phyloP scores from a whole-genome alignment of 2,329 filamentous ascomycete species.

The Aureobasidium vineae region DNA sequence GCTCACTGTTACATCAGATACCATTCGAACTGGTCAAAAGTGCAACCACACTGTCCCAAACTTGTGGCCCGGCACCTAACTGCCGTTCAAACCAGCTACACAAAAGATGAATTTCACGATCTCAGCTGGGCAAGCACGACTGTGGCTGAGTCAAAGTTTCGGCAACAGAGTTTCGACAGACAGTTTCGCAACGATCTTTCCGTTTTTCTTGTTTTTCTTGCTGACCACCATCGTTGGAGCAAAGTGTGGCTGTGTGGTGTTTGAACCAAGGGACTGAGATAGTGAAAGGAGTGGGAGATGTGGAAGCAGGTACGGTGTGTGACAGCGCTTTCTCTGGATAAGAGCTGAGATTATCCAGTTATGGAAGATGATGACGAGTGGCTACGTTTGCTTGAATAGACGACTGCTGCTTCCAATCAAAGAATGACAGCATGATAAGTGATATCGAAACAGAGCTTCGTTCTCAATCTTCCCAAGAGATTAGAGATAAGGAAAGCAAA shows the following conservation, averaged over 20 bases:
- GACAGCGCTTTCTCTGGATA: no score
- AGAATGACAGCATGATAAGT: not conserved
- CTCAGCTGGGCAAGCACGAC: not conserved
- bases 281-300: not conserved
- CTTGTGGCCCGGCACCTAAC: no score
- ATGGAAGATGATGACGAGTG: not conserved
- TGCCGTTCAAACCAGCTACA: no score
- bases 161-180: not conserved
- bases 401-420: no score
- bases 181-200: not conserved
- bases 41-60: no score
- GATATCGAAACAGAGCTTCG: no score
- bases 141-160: not conserved
- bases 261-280: no score
- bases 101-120: not conserved
- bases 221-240: not conserved
- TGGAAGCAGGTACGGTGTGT: not conserved
- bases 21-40: no score
- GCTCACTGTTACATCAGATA: no score
- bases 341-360: no score
- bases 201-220: not conserved
- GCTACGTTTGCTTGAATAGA: not conserved
- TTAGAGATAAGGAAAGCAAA: not conserved
- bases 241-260: no score
- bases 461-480: no score